Evolutionary conservation across 164 flowering plant genomes (phyloP).

Genomic region (Dillenia turbinata): DNA sequence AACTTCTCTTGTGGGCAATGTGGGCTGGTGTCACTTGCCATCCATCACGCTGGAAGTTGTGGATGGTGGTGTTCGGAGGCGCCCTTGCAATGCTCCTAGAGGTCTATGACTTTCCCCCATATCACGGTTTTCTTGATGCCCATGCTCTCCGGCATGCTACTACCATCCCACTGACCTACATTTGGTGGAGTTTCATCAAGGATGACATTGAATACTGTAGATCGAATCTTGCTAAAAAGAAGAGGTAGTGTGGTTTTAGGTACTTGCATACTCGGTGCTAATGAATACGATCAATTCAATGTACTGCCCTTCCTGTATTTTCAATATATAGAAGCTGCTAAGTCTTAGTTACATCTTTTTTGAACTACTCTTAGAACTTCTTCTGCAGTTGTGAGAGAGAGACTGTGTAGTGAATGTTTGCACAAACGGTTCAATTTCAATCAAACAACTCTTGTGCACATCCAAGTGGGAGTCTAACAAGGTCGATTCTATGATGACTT

Average conservation of each 20-base stretch:
- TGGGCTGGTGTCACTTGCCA: constrained; percentile 70
- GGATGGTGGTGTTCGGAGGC: constrained; percentile 61
- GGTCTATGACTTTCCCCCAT: constrained; percentile 86
- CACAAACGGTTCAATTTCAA: too few relatives aligned
- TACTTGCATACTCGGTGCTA: too few relatives aligned
- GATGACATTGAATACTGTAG: constrained; percentile 78
- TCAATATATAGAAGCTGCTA: too few relatives aligned
- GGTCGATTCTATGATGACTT: too few relatives aligned
- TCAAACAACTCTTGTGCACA: too few relatives aligned
- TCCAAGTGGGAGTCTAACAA: too few relatives aligned
- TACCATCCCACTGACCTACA: constrained; percentile 60
- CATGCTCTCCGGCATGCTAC: constrained; percentile 83
- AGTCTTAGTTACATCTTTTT: too few relatives aligned
- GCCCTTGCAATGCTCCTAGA: constrained; percentile 59
- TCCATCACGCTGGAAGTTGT: constrained; percentile 80
- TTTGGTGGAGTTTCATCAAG: constrained; percentile 88
- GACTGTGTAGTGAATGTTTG: too few relatives aligned
- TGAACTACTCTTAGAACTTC: too few relatives aligned
- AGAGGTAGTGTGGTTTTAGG: constrained; percentile 25
- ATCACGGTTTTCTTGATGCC: constrained; percentile 64
- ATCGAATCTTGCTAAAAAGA: constrained; percentile 52
- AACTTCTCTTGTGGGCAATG: constrained; percentile 67
- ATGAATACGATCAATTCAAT: too few relatives aligned
- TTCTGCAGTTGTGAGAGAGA: too few relatives aligned
- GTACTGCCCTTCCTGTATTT: too few relatives aligned